Percentiles rank a stretch among this genome's conserved stretches.
Evolutionary conservation across 2,329 filamentous ascomycete genomes (phyloP).

Genomic region (Colletotrichum falcatum): DNA sequence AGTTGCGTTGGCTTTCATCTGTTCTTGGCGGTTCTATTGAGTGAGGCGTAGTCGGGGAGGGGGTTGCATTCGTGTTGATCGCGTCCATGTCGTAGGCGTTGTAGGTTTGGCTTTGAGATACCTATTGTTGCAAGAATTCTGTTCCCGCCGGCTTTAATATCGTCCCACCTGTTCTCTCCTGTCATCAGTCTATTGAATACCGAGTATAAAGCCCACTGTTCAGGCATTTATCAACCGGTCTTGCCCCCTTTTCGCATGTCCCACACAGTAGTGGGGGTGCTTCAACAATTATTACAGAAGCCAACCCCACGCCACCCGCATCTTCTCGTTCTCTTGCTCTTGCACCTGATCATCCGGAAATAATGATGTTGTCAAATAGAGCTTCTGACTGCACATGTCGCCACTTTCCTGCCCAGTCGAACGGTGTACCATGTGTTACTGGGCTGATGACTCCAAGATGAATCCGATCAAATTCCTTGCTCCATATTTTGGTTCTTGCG

Average conservation of each 20-base stretch:
- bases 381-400: not conserved
- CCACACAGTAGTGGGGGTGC: no score
- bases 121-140: conserved; percentile 24
- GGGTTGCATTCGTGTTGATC: conserved; percentile 19
- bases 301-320: not conserved
- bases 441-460: no score
- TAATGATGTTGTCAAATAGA: conserved; percentile 23
- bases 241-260: not conserved
- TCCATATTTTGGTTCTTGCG: not conserved
- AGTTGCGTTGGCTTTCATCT: conserved; percentile 21
- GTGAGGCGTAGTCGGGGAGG: conserved; percentile 21
- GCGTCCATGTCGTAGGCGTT: conserved; percentile 36
- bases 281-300: not conserved
- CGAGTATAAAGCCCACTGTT: not conserved
- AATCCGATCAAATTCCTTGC: not conserved
- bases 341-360: conserved; percentile 2
- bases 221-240: not conserved
- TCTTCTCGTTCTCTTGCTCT: not conserved
- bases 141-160: conserved; percentile 1
- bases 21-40: conserved; percentile 23
- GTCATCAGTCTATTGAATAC: not conserved
- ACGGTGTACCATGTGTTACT: not conserved
- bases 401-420: conserved; percentile 16
- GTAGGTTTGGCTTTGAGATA: conserved; percentile 36
- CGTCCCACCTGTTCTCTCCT: not conserved